phyloP scores from a whole-genome alignment of 805 yeast species.

The Teunomyces funiuensis region DNA sequence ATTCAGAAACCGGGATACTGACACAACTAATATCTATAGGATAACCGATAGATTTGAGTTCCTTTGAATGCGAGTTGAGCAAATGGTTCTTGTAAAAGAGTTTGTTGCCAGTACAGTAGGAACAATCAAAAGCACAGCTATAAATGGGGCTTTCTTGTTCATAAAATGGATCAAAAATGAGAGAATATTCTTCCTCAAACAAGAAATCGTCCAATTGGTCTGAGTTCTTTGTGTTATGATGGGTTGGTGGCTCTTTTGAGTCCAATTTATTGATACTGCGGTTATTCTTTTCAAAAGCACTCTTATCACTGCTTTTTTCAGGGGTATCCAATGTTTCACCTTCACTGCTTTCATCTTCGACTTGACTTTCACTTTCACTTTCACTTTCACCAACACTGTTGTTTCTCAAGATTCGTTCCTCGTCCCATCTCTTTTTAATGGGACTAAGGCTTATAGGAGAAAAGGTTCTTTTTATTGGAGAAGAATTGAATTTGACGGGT shows the following conservation, averaged over 20 bases:
- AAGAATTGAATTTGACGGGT: not conserved
- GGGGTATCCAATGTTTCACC: not conserved
- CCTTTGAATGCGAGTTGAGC: slow-evolving; percentile 19
- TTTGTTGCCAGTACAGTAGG: slow-evolving; percentile 30
- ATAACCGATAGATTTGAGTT: slow-evolving; percentile 23
- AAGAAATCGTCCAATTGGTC: not conserved
- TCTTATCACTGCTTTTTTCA: too few relatives aligned
- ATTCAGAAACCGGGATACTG: not conserved
- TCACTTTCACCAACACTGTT: not conserved
- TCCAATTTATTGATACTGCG: too few relatives aligned
- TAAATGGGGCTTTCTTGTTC: slow-evolving; percentile 9
- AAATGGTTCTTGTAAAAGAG: slow-evolving; percentile 25
- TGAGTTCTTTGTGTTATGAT: too few relatives aligned
- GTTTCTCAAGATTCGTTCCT: not conserved
- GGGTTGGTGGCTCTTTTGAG: too few relatives aligned
- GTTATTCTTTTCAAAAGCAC: too few relatives aligned
- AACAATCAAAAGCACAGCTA: slow-evolving; percentile 28
- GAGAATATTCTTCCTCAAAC: slow-evolving; percentile 28
- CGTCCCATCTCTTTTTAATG: not conserved
- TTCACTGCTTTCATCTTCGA: not conserved
- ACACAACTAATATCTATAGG: slow-evolving; percentile 16
- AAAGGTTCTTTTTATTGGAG: not conserved
- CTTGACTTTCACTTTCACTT: not conserved
- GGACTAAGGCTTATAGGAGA: not conserved
- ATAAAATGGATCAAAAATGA: slow-evolving; percentile 10